phyloP scores from a whole-genome alignment of 2,329 filamentous ascomycete genomes.

The Bisporella sp. region DNA sequence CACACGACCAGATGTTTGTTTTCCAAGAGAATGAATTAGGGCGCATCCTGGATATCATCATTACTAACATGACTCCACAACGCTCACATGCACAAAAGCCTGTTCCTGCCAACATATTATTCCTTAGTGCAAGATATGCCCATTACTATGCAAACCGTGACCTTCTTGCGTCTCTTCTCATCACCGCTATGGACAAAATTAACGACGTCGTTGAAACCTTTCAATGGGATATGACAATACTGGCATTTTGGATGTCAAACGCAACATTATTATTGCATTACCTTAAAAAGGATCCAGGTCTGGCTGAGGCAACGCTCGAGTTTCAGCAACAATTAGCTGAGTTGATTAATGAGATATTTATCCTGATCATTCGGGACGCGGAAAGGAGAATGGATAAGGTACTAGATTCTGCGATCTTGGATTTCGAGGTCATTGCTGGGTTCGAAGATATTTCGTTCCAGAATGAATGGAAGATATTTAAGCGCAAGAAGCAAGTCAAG shows the following conservation, averaged over 20 bases:
- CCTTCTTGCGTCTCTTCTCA: conserved; percentile 71
- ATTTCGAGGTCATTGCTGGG: conserved; percentile 95
- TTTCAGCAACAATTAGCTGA: conserved; percentile 93
- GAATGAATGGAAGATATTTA: conserved; percentile 97
- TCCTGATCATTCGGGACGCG: conserved; percentile 91
- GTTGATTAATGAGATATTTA: conserved; percentile 96
- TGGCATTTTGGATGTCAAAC: conserved; percentile 98
- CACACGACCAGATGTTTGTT: conserved; percentile 99
- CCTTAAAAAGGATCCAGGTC: conserved; percentile 82
- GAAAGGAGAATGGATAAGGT: conserved; percentile 96
- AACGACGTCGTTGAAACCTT: conserved; percentile 92
- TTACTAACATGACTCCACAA: conserved; percentile 97
- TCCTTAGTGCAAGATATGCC: conserved; percentile 89
- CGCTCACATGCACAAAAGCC: conserved; percentile 95
- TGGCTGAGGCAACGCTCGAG: conserved; percentile 73
- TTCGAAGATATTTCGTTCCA: conserved; percentile 97
- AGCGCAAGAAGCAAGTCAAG: conserved; percentile 82
- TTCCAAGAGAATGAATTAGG: conserved; percentile 94
- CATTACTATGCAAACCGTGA: conserved; percentile 92
- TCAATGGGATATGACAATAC: conserved; percentile 99
- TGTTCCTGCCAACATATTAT: conserved; percentile 94
- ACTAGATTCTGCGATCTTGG: conserved; percentile 85
- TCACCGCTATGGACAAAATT: conserved; percentile 89
- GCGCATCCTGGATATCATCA: conserved; percentile 87
- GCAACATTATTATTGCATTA: conserved; percentile 93